These are phyloP conservation scores for Fusarium sp. DNA, from an alignment of 2,329 filamentous ascomycete genomes.

Conservation along the genomic window DNA sequence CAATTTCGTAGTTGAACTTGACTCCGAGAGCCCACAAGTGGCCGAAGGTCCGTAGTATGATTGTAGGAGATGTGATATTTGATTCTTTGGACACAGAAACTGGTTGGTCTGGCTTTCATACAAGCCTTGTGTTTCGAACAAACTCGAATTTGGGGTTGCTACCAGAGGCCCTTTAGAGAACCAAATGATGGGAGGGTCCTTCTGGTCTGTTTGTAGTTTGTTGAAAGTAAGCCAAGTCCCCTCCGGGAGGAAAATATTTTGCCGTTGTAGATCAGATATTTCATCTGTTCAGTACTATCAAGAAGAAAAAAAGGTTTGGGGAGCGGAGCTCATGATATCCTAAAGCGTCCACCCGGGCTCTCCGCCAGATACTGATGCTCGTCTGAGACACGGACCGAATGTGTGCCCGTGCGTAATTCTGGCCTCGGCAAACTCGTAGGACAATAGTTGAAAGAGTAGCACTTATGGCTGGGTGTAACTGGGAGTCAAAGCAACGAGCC, in stretches of 20 bases:
- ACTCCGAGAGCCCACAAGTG: not conserved
- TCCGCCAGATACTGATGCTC: constrained; percentile 4
- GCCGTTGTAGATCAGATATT: not conserved
- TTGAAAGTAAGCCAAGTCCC: not conserved
- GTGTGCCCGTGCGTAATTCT: constrained; percentile 13
- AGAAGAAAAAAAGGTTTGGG: not conserved
- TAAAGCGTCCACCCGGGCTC: not conserved
- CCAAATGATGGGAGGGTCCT: constrained; percentile 19
- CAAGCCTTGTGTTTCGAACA: constrained; percentile 11
- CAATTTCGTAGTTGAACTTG: not conserved
- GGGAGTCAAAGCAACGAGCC: not conserved
- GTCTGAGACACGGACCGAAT: constrained; percentile 27
- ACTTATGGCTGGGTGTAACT: constrained; percentile 7
- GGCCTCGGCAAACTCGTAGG: constrained; percentile 10
- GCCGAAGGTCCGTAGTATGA: not conserved
- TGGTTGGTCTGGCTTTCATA: not conserved
- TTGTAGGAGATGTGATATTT: not conserved
- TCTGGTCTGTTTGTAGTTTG: not conserved
- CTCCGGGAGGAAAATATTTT: not conserved
- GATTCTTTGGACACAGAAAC: not conserved
- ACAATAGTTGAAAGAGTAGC: not conserved
- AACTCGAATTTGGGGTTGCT: constrained; percentile 5
- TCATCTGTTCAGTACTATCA: not conserved
- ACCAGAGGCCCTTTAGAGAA: not conserved
- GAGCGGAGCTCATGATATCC: constrained; percentile 2